Conservation (phyloP, 371 early-diverging fungal species). For the Amoeboaphelidium protococcarum region DNA sequence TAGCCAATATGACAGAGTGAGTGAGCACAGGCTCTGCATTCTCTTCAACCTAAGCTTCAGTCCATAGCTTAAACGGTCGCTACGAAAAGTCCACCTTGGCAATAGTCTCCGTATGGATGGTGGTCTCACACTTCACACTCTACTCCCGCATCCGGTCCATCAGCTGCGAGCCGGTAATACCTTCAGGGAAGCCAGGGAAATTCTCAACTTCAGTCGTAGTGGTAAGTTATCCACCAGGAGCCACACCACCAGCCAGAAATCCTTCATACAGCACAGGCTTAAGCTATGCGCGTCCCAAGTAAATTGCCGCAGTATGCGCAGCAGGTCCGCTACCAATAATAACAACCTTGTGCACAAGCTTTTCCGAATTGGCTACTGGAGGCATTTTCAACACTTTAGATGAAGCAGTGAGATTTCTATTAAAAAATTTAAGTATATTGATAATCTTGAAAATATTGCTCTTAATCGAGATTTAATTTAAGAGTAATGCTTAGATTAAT, state of each 20-base stretch:
- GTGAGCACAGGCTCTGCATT: slow-evolving; percentile 18
- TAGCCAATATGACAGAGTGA: slow-evolving; percentile 77
- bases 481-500: no score
- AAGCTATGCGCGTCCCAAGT: slow-evolving; percentile 72
- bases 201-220: slow-evolving; percentile 24
- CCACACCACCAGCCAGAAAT: slow-evolving; percentile 69
- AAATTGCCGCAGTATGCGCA: slow-evolving; percentile 87
- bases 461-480: no score
- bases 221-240: slow-evolving; percentile 42
- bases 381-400: no score
- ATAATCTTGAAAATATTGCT: no score
- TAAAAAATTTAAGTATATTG: no score
- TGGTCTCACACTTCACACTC: slow-evolving; percentile 50
- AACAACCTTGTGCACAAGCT: slow-evolving; percentile 2
- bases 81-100: slow-evolving; percentile 43
- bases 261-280: slow-evolving; percentile 88
- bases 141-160: slow-evolving; percentile 37
- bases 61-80: slow-evolving; percentile 74
- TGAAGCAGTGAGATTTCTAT: no score
- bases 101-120: slow-evolving; percentile 68
- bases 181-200: slow-evolving; percentile 21
- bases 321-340: slow-evolving; percentile 68
- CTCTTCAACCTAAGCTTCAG: slow-evolving; percentile 35
- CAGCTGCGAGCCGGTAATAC: slow-evolving; percentile 11
- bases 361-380: no score